phyloP scores from a whole-genome alignment of 2,329 filamentous ascomycete genomes.

The Cladorrhinum sp. region DNA sequence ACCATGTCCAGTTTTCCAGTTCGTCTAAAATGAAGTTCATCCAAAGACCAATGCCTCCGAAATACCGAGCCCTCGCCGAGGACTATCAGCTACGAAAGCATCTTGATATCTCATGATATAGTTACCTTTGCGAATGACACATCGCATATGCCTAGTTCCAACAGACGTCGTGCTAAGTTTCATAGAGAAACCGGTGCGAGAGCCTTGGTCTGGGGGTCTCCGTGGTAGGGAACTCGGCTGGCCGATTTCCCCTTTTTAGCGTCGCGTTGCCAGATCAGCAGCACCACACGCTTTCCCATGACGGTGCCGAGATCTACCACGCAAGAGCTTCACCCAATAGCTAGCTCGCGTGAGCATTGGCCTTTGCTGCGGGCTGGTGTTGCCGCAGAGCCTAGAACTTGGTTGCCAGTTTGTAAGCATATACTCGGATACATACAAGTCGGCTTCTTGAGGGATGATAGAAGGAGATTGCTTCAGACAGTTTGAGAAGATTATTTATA shows the following conservation, averaged over 20 bases:
- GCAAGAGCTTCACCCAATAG: too few relatives aligned
- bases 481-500: conserved; percentile 38
- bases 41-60: too few relatives aligned
- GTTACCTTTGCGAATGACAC: not conserved
- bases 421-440: not conserved
- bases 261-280: too few relatives aligned
- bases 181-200: not conserved
- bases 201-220: not conserved
- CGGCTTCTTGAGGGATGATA: not conserved
- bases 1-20: too few relatives aligned
- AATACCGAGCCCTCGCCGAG: not conserved
- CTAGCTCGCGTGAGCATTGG: too few relatives aligned
- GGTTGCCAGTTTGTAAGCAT: not conserved
- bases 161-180: not conserved
- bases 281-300: too few relatives aligned
- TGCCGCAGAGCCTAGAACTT: too few relatives aligned
- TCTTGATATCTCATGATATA: not conserved
- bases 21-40: too few relatives aligned
- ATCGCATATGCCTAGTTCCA: not conserved
- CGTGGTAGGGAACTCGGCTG: too few relatives aligned
- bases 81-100: not conserved
- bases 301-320: too few relatives aligned
- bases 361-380: too few relatives aligned
- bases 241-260: too few relatives aligned
- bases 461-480: conserved; percentile 21